Evolutionary conservation across 345 rosid genomes (phyloP), one percentile per base, ranked within the genome.

Genomic region (Pistacia atlantica): DNA sequence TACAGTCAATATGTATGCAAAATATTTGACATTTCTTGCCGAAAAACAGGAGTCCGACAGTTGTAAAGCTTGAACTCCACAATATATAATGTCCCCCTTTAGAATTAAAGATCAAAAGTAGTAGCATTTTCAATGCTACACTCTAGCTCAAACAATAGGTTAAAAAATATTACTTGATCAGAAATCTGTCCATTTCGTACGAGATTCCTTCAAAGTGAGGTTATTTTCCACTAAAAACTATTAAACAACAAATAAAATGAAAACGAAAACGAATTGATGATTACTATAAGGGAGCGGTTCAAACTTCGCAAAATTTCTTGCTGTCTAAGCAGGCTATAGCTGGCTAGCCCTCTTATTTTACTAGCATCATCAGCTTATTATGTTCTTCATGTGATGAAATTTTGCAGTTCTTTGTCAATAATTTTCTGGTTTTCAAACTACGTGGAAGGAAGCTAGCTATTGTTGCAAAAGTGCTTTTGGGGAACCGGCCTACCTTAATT

Each of bases 401-500:
- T 20, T 35, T 61, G 25, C n/a, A 3, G 31, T 37, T 42, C 8
- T 38, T 65, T n/a, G 6, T n/a, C 10, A 48, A 28, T 46, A 1
- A 22, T 22, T 65, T 59, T 64, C 22, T 46, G n/a, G 14, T 56
- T 65, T 58, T 25, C 56, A 33, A 46, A 65, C 59, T 56, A 4
- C 22, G 20, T 8, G 63, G n/a, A 8, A 18, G 1, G 7, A 66
- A 38, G 48, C 31, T 11, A 68, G 25, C 38, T n/a, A 7, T 1
- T 5, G 25, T 45, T 69, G 65, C 33, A 22, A 48, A 80, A 72
- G 45, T 59, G 67, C 7, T 72, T 48, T 49, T 52, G 17, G 4
- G 55, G 35, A 10, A 33, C 35, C 31, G 58, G 78, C 81, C 77
- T 62, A 31, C 82, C 82, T 51, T 79, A 56, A 52, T 68, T 74